phyloP scores from a whole-genome alignment of 352 stramenopile genomes.

The Phytopythium mirpurense region DNA sequence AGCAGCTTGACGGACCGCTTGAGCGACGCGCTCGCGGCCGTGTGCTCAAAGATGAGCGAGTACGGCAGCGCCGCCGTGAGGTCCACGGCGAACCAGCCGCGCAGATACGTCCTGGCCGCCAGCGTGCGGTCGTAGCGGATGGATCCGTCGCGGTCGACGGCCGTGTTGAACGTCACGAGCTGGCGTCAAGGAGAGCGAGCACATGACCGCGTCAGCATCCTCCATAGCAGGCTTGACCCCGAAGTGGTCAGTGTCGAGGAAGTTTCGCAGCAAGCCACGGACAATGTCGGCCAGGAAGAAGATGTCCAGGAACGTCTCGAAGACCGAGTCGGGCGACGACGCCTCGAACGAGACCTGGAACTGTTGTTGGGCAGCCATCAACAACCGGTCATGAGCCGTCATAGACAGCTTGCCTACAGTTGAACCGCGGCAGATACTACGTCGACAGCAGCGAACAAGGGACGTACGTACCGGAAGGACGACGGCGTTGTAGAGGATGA shows the following conservation, averaged over 20 bases:
- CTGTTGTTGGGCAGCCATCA: no score
- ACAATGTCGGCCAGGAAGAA: conserved; percentile 72
- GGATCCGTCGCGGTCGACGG: conserved; percentile 40
- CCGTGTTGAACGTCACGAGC: conserved; percentile 53
- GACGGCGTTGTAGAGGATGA: conserved; percentile 77
- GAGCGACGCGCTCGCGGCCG: conserved; percentile 22
- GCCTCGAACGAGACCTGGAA: conserved; percentile 63
- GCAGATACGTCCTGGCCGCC: conserved; percentile 32
- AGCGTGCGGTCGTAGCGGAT: conserved; percentile 36
- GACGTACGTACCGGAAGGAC: no score
- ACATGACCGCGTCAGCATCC: background rate
- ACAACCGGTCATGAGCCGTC: no score
- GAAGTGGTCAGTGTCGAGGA: no score
- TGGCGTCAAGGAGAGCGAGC: no score
- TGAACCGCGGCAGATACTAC: no score
- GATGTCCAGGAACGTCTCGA: conserved; percentile 45
- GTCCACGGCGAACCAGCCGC: conserved; percentile 48
- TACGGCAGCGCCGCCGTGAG: conserved; percentile 52
- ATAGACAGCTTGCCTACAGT: no score
- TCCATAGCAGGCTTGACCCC: no score
- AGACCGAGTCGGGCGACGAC: conserved; percentile 20
- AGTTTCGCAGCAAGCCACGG: no score
- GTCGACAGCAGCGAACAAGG: no score
- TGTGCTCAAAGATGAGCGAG: conserved; percentile 22
- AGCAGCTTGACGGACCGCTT: conserved; percentile 52